Base-by-base conservation (phyloP, 768 basidiomycete genomes). In the Terana coerulea region DNA sequence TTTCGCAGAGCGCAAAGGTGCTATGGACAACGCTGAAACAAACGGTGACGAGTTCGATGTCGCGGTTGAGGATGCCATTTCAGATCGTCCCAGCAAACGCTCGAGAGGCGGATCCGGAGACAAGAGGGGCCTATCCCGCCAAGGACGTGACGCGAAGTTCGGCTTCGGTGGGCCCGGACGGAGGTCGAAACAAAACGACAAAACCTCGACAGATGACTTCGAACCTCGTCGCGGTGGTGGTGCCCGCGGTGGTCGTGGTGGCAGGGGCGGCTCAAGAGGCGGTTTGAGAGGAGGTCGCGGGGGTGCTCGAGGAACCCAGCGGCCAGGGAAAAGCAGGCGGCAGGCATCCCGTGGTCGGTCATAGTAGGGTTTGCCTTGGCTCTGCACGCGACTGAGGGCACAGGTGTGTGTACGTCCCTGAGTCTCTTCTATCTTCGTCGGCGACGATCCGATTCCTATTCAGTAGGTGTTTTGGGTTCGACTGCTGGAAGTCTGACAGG, bases 31-130 rank as follows among this genome's bases (percentile, higher is more conserved):
- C 30, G 74, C 77, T 9, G 73, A 76, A 15, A 81, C 75, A 14
- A 83, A 79, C 53, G 84, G 83, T 49, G 78, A 76, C 5, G 86
- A 81, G 25, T 97, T 97, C 62, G 93, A 95, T 61, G 78, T 98
- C 52, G 87, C 88, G 0, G 83, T 97, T 30, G 93, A 98, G 65
- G 90, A 95, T 53, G 92, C 91, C 9, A 83, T 95, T 59, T 69
- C 84, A 25, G 84, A 88, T 59, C 80, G 80, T 12, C 86, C 87
- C 10, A 75, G 81, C 51, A 86, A 88, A 49, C 78, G 78, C n/a
- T 64, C 70, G 42, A 71, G 63, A 53, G 59, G 56, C 4, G 69
- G 65, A 19, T 56, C 44, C 17, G 59, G 54, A 31, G 57, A 61
- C 29, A 64, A 67, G 68, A 59, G 57, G 29, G 52, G 56, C 48